Conservation (phyloP, 768 basidiomycete genomes). For the Lyophyllum shimeji region DNA sequence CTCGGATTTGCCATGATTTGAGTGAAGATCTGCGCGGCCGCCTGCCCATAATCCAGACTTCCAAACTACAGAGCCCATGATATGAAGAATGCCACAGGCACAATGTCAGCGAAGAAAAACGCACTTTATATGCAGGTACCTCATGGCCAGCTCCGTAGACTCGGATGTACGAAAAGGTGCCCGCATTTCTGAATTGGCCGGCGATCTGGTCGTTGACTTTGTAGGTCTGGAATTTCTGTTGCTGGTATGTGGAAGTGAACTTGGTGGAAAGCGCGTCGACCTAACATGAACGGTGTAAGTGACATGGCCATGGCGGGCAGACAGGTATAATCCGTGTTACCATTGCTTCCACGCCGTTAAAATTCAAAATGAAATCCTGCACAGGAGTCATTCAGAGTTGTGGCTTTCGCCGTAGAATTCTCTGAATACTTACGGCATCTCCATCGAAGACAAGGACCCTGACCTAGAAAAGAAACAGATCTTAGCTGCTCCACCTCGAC, state of each 20-base stretch:
- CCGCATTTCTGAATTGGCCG: slow-evolving; percentile 59
- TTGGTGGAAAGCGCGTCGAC: slow-evolving; percentile 46
- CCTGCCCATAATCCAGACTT: slow-evolving; percentile 36
- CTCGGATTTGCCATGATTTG: slow-evolving; percentile 38
- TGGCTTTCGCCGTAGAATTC: too few species aligned
- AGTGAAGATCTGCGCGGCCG: slow-evolving; percentile 42
- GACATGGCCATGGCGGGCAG: neutral
- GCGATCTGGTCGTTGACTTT: slow-evolving; percentile 49
- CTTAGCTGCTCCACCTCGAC: neutral
- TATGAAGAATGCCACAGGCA: neutral
- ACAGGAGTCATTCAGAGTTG: neutral
- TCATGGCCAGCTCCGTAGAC: slow-evolving; percentile 49
- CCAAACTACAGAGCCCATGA: slow-evolving; percentile 29
- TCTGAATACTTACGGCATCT: slow-evolving; percentile 52
- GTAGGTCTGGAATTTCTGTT: slow-evolving; percentile 44
- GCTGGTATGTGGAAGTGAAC: slow-evolving; percentile 39
- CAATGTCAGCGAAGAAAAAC: neutral
- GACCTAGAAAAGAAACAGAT: slow-evolving; percentile 28
- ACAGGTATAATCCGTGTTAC: slow-evolving; percentile 28
- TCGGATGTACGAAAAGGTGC: slow-evolving; percentile 54
- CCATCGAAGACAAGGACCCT: slow-evolving; percentile 55
- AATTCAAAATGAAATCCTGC: slow-evolving; percentile 56
- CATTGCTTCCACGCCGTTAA: slow-evolving; percentile 58
- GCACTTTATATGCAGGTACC: slow-evolving; percentile 46
- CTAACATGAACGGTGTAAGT: slow-evolving; percentile 23